These are phyloP conservation scores for Tylopilus sp. DNA, from an alignment of 768 basidiomycete species.

Conservation along the genomic window DNA sequence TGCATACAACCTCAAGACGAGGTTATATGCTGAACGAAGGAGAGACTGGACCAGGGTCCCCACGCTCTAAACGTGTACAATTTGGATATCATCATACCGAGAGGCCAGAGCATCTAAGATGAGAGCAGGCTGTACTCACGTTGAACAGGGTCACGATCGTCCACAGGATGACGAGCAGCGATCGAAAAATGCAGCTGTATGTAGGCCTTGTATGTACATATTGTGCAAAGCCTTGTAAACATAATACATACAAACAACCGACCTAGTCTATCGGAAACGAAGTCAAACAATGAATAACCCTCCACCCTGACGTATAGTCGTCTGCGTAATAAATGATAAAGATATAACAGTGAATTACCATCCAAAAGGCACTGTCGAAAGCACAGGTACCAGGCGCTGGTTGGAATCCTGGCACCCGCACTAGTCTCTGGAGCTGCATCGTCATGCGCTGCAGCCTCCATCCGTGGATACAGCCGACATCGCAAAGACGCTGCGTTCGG, in stretches of 20 bases:
- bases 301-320: no score
- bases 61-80: constrained; percentile 27
- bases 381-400: no score
- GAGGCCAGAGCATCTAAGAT: neutral
- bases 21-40: constrained; percentile 32
- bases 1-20: constrained; percentile 35
- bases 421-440: no score
- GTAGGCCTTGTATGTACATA: constrained; percentile 18
- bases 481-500: neutral
- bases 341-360: no score
- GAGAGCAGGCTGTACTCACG: constrained; percentile 14
- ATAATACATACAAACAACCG: constrained; percentile 31
- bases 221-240: constrained; percentile 22
- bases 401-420: no score
- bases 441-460: no score
- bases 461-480: neutral
- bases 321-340: no score
- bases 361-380: no score
- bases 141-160: neutral
- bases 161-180: no score
- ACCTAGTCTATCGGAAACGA: no score
- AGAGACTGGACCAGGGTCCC: constrained; percentile 35
- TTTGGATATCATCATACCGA: constrained; percentile 30
- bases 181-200: neutral
- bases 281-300: no score